A percentile compares a stretch with the other conserved stretches of the same genome.
Evolutionary conservation across 2,329 filamentous ascomycete genomes (phyloP).

Genomic region (Elsinoe australis): DNA sequence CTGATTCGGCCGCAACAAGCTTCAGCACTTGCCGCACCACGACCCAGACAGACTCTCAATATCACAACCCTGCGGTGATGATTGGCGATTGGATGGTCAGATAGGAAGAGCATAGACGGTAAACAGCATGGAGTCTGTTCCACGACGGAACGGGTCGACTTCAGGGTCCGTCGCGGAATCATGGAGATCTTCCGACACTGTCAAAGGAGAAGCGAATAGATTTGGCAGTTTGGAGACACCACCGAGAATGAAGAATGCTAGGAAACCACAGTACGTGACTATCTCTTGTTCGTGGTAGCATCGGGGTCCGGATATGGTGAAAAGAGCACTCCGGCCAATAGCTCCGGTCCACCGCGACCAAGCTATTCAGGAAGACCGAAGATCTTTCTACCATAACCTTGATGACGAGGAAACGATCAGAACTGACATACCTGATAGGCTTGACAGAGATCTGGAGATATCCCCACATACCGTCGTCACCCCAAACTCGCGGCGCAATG

Average conservation of each 20-base stretch:
- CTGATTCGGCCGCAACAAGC: slow-evolving; percentile 15
- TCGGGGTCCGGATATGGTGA: too few species aligned
- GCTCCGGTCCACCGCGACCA: too few species aligned
- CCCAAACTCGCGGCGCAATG: slow-evolving; percentile 40
- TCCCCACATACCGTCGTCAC: slow-evolving; percentile 33
- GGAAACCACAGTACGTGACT: slow-evolving; percentile 35
- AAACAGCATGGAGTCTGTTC: slow-evolving; percentile 9
- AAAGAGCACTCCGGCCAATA: too few species aligned
- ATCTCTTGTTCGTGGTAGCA: not conserved
- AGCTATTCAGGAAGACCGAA: too few species aligned
- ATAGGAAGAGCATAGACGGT: not conserved
- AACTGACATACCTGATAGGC: slow-evolving; percentile 26
- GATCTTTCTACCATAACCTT: too few species aligned
- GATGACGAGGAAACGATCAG: not conserved
- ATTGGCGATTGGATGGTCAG: slow-evolving; percentile 12
- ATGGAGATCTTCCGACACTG: slow-evolving; percentile 59
- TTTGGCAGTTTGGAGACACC: slow-evolving; percentile 23
- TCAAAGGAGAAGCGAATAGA: slow-evolving; percentile 51
- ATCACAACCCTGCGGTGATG: slow-evolving; percentile 6
- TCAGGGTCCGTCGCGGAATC: slow-evolving; percentile 60
- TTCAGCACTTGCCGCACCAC: slow-evolving; percentile 9
- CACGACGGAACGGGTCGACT: slow-evolving; percentile 56
- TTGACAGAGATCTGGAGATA: slow-evolving; percentile 41
- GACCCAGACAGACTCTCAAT: not conserved
- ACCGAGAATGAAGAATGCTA: slow-evolving; percentile 18